Percentiles rank a stretch among this genome's conserved stretches.
Evolutionary conservation across 2,329 filamentous ascomycete species (phyloP).

Genomic region (Pyricularia sp.): DNA sequence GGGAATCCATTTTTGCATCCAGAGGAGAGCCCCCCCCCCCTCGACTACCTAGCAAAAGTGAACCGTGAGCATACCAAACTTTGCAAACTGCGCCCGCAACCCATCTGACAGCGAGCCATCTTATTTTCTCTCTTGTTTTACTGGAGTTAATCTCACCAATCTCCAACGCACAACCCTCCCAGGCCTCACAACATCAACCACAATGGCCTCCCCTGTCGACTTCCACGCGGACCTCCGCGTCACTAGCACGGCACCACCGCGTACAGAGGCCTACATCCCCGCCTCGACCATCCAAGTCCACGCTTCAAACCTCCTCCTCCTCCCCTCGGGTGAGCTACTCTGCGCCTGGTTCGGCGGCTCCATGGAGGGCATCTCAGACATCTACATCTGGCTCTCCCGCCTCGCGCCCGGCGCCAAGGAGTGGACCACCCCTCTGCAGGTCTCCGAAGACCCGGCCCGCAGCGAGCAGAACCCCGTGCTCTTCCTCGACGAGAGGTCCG

Average conservation of each 20-base stretch:
- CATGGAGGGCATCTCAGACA: conserved; percentile 33
- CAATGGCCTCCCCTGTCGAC: background rate
- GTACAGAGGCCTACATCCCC: conserved; percentile 16
- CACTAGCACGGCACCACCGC: background rate
- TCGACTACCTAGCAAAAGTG: background rate
- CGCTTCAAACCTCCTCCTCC: conserved; percentile 31
- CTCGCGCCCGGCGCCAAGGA: conserved; percentile 16
- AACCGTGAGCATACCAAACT: background rate
- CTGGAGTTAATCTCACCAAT: background rate
- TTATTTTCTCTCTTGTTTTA: background rate
- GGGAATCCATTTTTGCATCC: background rate
- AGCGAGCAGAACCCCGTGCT: conserved; percentile 36
- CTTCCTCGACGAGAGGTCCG: conserved; percentile 24
- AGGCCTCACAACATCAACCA: background rate
- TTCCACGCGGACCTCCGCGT: conserved; percentile 1
- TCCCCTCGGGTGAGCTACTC: conserved; percentile 28
- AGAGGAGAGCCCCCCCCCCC: background rate
- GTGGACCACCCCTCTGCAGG: conserved; percentile 24
- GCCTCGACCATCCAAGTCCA: conserved; percentile 31
- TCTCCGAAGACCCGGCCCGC: conserved; percentile 26
- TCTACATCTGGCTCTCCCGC: conserved; percentile 31
- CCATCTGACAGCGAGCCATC: background rate
- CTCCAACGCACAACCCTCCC: background rate
- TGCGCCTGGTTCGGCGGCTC: conserved; percentile 36
- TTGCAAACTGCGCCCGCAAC: background rate